Base-by-base conservation (phyloP, 352 stramenopile genomes). In the Pseudoperonospora humuli region DNA sequence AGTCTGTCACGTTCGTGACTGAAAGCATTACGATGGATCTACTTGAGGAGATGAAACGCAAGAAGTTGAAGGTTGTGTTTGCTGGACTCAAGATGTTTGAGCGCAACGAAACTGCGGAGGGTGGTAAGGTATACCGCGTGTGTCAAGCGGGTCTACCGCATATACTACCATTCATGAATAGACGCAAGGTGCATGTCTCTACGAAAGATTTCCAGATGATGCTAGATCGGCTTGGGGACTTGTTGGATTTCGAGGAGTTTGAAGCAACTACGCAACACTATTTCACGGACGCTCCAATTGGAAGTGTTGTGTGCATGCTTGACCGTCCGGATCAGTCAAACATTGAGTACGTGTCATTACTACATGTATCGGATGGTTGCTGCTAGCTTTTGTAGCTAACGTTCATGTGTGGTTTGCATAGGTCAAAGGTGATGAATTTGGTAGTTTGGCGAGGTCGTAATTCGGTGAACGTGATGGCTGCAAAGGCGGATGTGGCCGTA, bases 51-150 rank as follows among this genome's bases (percentile, higher is more conserved):
- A 90, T 92, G 80, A 84, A 93, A 61, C 61, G 73, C 26, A 81
- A 92, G 69, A 80, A 89, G 42, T 49, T 93, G 31, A 83, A 93
- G 55, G 72, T 97, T 34, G 76, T 97, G 15, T 94, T 95, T 61
- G 84, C 86, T 15, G 90, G 90, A 4, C 67, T 96, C 23, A 94
- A 95, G 60, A 86, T 95, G 51, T 96, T 97, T 46, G 86, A 96
- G 47, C 80, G 84, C 46, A 94, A 87, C 49, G 84, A 89, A 34
- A 70, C 80, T 18, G 50, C 54, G 1, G 64, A 78, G 11, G 68
- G 76, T 34, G 73, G 65, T 9, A 84, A 81, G 35, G 72, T 79
- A 11, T 96, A 93, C 67, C 86, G 90, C 9, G 55, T 97, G 14
- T 96, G 81, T 45, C 87, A 97, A 47, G 75, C 88, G 5, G 86